These are phyloP conservation scores for Penicillium maclennaniae DNA, from an alignment of 495 filamentous ascomycete genomes.

Conservation along the genomic window DNA sequence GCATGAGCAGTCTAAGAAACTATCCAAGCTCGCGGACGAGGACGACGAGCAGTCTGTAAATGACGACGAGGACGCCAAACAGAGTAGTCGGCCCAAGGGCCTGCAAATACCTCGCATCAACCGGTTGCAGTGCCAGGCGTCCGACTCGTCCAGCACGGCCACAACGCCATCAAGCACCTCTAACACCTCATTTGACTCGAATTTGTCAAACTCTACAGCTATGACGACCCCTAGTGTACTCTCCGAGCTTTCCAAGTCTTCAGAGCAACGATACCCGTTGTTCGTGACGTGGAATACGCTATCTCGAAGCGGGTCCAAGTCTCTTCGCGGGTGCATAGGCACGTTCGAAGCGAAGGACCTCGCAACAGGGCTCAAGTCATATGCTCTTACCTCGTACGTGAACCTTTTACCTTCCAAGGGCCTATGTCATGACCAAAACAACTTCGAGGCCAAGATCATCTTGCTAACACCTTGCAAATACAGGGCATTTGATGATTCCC, in stretches of 20 bases:
- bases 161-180: constrained; percentile 44
- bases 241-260: constrained; percentile 22
- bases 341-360: constrained; percentile 84
- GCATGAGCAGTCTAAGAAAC: constrained; percentile 43
- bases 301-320: constrained; percentile 55
- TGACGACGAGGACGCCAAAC: constrained; percentile 25
- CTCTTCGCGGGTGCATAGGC: constrained; percentile 90
- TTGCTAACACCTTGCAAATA: not conserved
- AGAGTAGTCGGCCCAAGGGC: constrained; percentile 13
- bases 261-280: constrained; percentile 53
- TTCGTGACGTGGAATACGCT: constrained; percentile 95
- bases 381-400: constrained; percentile 79
- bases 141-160: constrained; percentile 43
- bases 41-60: constrained; percentile 13
- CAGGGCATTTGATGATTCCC: constrained; percentile 80
- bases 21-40: constrained; percentile 27
- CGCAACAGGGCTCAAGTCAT: constrained; percentile 65
- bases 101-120: constrained; percentile 33
- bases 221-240: constrained; percentile 43
- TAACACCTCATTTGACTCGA: constrained; percentile 39
- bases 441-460: not conserved
- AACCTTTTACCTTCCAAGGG: not conserved
- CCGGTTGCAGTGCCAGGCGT: constrained; percentile 35
- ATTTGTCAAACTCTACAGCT: constrained; percentile 41
- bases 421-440: not conserved